phyloP scores from a whole-genome alignment of 2,329 filamentous ascomycete species.

The Talaromyces sp. region DNA sequence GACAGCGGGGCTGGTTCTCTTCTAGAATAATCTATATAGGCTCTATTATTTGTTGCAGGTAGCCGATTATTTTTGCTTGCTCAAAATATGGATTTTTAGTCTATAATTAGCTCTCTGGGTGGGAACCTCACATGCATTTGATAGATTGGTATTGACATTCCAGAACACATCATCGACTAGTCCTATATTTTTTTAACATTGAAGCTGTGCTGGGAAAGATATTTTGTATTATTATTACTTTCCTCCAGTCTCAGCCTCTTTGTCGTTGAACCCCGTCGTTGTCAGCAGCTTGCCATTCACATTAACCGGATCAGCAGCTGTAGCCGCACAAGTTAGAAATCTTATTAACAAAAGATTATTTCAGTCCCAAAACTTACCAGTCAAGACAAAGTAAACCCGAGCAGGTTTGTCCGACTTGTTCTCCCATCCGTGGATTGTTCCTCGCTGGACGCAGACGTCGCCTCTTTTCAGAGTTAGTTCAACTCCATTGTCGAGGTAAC shows the following conservation, averaged over 20 bases:
- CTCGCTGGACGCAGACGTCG: conserved; percentile 26
- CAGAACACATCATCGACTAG: not conserved
- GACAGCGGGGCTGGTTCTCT: not conserved
- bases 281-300: conserved; percentile 12
- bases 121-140: not conserved
- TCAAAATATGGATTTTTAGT: not conserved
- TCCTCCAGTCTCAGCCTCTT: conserved; percentile 1
- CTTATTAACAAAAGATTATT: not conserved
- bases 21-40: not conserved
- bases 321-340: not conserved
- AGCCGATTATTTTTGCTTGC: too few relatives aligned
- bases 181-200: not conserved
- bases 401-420: conserved; percentile 16
- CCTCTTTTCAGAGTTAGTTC: conserved; percentile 21
- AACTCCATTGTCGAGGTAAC: conserved; percentile 25
- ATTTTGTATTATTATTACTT: not conserved
- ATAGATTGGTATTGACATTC: not conserved
- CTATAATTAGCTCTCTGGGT: not conserved
- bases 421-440: conserved; percentile 24
- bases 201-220: not conserved
- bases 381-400: conserved; percentile 20
- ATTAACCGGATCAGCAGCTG: conserved; percentile 10
- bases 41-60: not conserved
- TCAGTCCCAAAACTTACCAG: not conserved
- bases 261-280: conserved; percentile 2